These are phyloP conservation scores for Crucihimalaya himalaica DNA, from an alignment of 345 rosid genomes.

Conservation along the genomic window DNA sequence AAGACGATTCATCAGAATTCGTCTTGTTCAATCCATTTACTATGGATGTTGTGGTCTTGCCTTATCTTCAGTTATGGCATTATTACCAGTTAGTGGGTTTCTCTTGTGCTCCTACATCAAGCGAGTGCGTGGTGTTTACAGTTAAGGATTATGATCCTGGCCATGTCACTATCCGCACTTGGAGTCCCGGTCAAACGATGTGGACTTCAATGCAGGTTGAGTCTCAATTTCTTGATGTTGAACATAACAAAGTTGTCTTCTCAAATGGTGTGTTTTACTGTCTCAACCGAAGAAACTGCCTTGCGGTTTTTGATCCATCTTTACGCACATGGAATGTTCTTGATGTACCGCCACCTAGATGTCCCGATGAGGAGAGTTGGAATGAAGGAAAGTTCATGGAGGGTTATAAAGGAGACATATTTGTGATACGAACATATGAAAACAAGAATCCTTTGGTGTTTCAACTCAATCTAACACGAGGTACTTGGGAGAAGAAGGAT, in stretches of 20 bases:
- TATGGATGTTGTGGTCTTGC: conserved; percentile 51
- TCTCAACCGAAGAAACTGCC: conserved; percentile 5
- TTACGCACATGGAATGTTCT: conserved; percentile 24
- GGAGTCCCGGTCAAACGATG: conserved; percentile 50
- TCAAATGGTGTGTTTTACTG: conserved; percentile 33
- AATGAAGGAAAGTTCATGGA: conserved; percentile 22
- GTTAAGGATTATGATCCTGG: conserved; percentile 58
- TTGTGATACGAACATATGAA: conserved; percentile 17
- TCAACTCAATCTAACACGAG: conserved; percentile 16
- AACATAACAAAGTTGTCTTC: conserved; percentile 32
- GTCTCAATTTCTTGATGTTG: conserved; percentile 28
- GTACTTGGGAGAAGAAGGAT: conserved; percentile 28
- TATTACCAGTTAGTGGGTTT: conserved; percentile 62
- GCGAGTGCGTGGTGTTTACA: conserved; percentile 58
- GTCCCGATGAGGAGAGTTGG: conserved; percentile 9
- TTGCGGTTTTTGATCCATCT: conserved; percentile 33
- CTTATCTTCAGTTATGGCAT: conserved; percentile 31
- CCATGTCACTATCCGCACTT: conserved; percentile 63
- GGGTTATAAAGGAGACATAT: conserved; percentile 23
- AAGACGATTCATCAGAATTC: conserved; percentile 48
- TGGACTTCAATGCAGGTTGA: conserved; percentile 50
- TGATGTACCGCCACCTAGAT: conserved; percentile 9
- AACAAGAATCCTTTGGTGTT: conserved; percentile 24
- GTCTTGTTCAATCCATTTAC: conserved; percentile 77
- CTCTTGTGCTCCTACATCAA: conserved; percentile 66